phyloP scores from a whole-genome alignment of 805 yeast genomes.

The Candida nonsorbophila region DNA sequence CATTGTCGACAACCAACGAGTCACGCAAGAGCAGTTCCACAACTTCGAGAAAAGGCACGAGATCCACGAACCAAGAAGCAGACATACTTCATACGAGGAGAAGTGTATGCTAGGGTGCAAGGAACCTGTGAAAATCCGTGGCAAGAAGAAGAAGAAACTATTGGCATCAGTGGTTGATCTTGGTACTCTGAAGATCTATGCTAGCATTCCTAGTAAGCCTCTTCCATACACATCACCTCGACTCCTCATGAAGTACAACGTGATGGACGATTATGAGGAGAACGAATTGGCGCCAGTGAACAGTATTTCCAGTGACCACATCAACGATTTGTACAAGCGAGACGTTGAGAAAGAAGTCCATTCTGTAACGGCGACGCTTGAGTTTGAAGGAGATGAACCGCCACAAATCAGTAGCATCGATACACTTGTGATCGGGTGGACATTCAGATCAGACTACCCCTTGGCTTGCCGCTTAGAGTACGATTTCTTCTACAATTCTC shows the following conservation, averaged over 20 bases:
- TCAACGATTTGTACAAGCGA: constrained; percentile 27
- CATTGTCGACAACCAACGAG: constrained; percentile 7
- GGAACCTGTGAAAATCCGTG: constrained; percentile 17
- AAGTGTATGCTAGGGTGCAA: constrained; percentile 24
- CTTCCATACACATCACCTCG: constrained; percentile 34
- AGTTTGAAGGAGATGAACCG: constrained; percentile 25
- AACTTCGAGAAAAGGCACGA: constrained; percentile 2
- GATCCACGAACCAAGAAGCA: too few species aligned
- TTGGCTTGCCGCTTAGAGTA: constrained; percentile 33
- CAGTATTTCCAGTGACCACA: constrained; percentile 14
- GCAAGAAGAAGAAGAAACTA: constrained; percentile 32
- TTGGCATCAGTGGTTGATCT: constrained; percentile 25
- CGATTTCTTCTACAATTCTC: constrained; percentile 34
- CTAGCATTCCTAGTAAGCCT: constrained; percentile 26
- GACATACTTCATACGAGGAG: constrained; percentile 9
- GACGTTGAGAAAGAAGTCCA: constrained; percentile 15
- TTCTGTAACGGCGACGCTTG: constrained; percentile 20
- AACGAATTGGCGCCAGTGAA: constrained; percentile 12
- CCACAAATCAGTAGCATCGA: constrained; percentile 31
- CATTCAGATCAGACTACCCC: constrained; percentile 36
- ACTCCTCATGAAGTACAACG: constrained; percentile 31
- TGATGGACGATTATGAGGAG: constrained; percentile 6
- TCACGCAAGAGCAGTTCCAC: too few species aligned
- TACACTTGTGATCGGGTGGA: constrained; percentile 34
- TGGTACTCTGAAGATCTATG: constrained; percentile 30